Conservation (phyloP, 768 basidiomycete genomes). For the Kwoniella heveanensis region DNA sequence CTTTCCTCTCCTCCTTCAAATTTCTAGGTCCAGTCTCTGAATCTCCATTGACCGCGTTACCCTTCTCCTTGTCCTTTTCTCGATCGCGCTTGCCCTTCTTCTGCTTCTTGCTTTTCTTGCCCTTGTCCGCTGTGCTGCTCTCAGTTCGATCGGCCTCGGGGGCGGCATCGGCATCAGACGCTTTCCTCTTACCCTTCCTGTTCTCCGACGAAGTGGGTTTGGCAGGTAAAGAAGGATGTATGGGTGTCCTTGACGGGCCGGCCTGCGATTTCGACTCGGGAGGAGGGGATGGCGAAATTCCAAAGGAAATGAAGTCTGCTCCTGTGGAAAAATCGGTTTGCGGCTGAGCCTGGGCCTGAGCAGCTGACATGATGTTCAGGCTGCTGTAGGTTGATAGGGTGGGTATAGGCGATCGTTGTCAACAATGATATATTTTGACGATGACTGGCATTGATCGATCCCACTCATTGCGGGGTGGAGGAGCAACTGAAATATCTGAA, state of each 20-base stretch:
- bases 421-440: background rate
- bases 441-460: no score
- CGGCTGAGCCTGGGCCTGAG: constrained; percentile 2
- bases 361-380: background rate
- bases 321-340: constrained; percentile 23
- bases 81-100: constrained; percentile 24
- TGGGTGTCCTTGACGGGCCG: constrained; percentile 19
- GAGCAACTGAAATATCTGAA: background rate
- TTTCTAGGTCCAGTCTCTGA: constrained; percentile 62
- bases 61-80: constrained; percentile 23
- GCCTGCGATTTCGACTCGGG: constrained; percentile 16
- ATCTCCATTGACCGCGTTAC: constrained; percentile 40
- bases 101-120: constrained; percentile 9
- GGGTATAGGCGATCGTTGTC: no score
- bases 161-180: constrained; percentile 7
- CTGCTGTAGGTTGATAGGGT: no score
- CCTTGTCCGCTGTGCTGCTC: background rate
- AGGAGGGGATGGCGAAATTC: constrained; percentile 28
- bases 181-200: constrained; percentile 19
- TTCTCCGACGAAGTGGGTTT: constrained; percentile 4
- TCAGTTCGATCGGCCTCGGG: background rate
- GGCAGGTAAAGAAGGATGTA: background rate
- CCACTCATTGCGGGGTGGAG: background rate
- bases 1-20: constrained; percentile 62
- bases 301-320: constrained; percentile 52